These are phyloP conservation scores for Xylariaceae sp. DNA, from an alignment of 2,329 filamentous ascomycete genomes.

Conservation along the genomic window DNA sequence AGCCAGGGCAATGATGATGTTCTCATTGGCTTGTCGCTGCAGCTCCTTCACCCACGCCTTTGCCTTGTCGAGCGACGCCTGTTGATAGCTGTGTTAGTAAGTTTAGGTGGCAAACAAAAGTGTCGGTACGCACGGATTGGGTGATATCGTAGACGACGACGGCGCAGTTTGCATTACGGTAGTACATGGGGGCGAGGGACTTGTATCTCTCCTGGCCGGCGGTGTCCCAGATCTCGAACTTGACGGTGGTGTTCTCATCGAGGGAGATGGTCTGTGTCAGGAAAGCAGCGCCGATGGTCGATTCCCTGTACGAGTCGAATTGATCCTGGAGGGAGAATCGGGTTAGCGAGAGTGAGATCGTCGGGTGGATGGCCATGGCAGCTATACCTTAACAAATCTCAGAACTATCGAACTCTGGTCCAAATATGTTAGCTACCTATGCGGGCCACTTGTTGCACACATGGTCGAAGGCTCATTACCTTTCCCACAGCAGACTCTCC, in stretches of 20 bases:
- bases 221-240: conserved; percentile 99
- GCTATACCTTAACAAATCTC: conserved; percentile 88
- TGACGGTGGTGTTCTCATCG: conserved; percentile 96
- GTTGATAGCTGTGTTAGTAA: conserved; percentile 24
- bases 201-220: conserved; percentile 99
- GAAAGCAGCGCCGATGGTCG: conserved; percentile 97
- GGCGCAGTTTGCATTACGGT: conserved; percentile 98
- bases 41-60: conserved; percentile 99
- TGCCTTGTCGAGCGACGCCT: conserved; percentile 97
- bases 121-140: conserved; percentile 74
- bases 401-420: conserved; percentile 90
- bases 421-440: conserved; percentile 16
- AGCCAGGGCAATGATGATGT: conserved; percentile 97
- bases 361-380: conserved; percentile 7
- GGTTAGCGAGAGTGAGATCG: too few relatives aligned
- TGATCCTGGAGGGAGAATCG: conserved; percentile 65
- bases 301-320: conserved; percentile 97
- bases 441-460: conserved; percentile 17
- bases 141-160: conserved; percentile 99
- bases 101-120: conserved; percentile 2
- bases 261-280: conserved; percentile 98
- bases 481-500: conserved; percentile 99
- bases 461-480: conserved; percentile 48
- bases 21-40: conserved; percentile 97
- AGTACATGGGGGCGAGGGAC: conserved; percentile 98